Percentiles rank a stretch among this genome's conserved stretches.
These are phyloP conservation scores for Alternaria sp. DNA, from an alignment of 2,329 filamentous ascomycete species.

Conservation along the genomic window DNA sequence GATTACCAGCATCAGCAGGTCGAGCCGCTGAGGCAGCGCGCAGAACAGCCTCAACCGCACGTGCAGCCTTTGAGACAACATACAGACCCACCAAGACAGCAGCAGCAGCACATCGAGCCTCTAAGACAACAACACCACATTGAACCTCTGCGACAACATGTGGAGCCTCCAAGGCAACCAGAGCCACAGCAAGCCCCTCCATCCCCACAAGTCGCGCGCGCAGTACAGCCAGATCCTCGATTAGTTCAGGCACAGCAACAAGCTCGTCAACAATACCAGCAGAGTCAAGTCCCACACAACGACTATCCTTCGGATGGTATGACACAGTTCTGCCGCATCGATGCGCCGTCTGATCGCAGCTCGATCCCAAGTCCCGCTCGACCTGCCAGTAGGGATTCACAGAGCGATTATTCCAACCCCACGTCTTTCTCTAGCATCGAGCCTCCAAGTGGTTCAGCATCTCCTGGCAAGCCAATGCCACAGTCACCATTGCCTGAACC, in stretches of 20 bases:
- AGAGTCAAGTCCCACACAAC: slow-evolving; percentile 80
- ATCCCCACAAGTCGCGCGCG: slow-evolving; percentile 19
- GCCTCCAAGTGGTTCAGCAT: slow-evolving; percentile 73
- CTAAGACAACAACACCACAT: slow-evolving; percentile 5
- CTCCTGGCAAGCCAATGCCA: slow-evolving; percentile 68
- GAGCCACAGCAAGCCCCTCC: slow-evolving; percentile 9
- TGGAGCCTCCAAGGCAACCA: slow-evolving; percentile 11
- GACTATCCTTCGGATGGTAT: slow-evolving; percentile 95
- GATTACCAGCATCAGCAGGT: slow-evolving; percentile 4
- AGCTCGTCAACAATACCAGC: slow-evolving; percentile 48
- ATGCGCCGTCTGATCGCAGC: slow-evolving; percentile 72
- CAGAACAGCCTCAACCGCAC: slow-evolving; percentile 1
- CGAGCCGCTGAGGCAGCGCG: slow-evolving; percentile 2
- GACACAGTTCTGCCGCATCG: slow-evolving; percentile 93
- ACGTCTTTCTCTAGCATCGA: slow-evolving; percentile 90
- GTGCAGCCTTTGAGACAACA: slow-evolving; percentile 8
- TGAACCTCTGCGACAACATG: slow-evolving; percentile 3
- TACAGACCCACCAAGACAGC: slow-evolving; percentile 7
- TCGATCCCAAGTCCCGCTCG: slow-evolving; percentile 72
- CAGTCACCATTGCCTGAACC: slow-evolving; percentile 27
- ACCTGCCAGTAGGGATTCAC: slow-evolving; percentile 83
- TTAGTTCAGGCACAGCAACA: slow-evolving; percentile 47
- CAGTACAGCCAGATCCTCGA: slow-evolving; percentile 43
- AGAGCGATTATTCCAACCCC: slow-evolving; percentile 88
- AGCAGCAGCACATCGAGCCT: slow-evolving; percentile 3